These are phyloP conservation scores for Phoenix dactylifera DNA, from an alignment of 176 grass and related monocot species.

Conservation along the genomic window DNA sequence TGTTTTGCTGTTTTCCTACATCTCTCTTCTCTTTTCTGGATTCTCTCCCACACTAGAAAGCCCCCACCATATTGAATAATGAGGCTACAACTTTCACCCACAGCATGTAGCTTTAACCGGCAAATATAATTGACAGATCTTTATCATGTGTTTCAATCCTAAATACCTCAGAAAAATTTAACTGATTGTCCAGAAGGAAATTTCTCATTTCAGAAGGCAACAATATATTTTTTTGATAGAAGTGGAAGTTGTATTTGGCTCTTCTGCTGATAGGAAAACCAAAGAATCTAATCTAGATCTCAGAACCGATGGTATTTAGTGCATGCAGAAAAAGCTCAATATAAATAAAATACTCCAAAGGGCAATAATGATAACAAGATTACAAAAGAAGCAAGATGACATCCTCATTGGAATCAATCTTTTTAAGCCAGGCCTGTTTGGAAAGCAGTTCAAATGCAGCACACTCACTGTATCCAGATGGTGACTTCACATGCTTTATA, in stretches of 20 bases:
- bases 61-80: constrained; percentile 39
- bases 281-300: constrained; percentile 92
- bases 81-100: too few species aligned
- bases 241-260: constrained; percentile 61
- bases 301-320: constrained; percentile 27
- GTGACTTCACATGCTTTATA: not conserved
- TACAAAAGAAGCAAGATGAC: constrained; percentile 15
- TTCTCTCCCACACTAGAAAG: constrained; percentile 25
- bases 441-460: not conserved
- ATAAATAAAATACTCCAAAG: too few species aligned
- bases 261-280: constrained; percentile 71
- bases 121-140: not conserved
- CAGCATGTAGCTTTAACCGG: constrained; percentile 7
- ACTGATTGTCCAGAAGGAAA: not conserved
- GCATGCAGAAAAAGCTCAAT: constrained; percentile 9
- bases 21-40: constrained; percentile 40
- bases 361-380: constrained; percentile 4
- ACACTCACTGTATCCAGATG: not conserved
- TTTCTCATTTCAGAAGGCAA: not conserved
- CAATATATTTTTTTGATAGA: constrained; percentile 25
- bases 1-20: constrained; percentile 26
- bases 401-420: not conserved
- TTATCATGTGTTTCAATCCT: not conserved
- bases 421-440: not conserved
- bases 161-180: not conserved